Evolutionary conservation across 2,329 filamentous ascomycete genomes (phyloP).

Genomic region (Leptographium procerum): DNA sequence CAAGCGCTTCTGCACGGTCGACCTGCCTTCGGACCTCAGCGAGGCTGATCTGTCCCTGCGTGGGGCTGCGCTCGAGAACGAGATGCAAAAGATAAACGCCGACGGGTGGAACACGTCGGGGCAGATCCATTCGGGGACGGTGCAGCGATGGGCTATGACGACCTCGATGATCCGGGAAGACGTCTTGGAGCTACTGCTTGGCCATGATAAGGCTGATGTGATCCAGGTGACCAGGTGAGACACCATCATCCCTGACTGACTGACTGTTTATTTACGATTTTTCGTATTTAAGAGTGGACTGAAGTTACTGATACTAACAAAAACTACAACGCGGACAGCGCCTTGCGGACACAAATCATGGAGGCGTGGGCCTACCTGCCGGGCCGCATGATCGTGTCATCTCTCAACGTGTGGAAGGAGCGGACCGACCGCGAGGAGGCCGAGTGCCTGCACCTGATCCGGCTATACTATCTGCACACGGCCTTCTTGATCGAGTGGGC

Average conservation of each 20-base stretch:
- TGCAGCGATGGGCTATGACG: conserved; percentile 6
- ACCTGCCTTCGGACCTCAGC: conserved; percentile 41
- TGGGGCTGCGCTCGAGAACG: neutral
- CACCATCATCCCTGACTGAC: neutral
- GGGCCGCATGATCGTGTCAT: neutral
- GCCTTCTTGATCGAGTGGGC: conserved; percentile 6
- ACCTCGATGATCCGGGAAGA: conserved; percentile 7
- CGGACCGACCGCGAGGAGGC: conserved; percentile 1
- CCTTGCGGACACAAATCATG: neutral
- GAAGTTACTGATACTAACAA: no score
- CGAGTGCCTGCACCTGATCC: conserved; percentile 3
- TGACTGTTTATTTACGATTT: no score
- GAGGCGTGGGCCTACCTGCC: conserved; percentile 4
- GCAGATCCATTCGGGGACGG: conserved; percentile 15
- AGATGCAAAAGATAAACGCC: conserved; percentile 25
- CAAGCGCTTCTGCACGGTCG: conserved; percentile 40
- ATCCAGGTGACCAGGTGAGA: neutral
- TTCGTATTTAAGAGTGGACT: no score
- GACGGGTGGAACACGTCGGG: conserved; percentile 41
- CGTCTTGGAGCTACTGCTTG: conserved; percentile 2
- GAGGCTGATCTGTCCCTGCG: conserved; percentile 25
- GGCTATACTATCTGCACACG: conserved; percentile 5
- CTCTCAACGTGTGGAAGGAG: neutral
- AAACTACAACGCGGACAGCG: neutral
- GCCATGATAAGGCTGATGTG: neutral